phyloP scores from a whole-genome alignment of 306 rosid genomes.

The Rubus idaeus region DNA sequence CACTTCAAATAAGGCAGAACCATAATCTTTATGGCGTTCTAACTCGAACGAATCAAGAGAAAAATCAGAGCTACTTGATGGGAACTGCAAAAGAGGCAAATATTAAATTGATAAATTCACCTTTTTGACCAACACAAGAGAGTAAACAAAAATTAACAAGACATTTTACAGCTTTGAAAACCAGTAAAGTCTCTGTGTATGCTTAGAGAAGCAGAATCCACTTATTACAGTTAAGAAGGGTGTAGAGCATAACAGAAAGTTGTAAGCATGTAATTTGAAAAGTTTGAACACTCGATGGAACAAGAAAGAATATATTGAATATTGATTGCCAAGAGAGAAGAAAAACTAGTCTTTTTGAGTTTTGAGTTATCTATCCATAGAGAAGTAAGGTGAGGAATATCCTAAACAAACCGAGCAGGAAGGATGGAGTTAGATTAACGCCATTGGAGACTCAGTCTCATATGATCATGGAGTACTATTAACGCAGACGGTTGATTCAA shows the following conservation, averaged over 20 bases:
- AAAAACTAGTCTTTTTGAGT: not conserved
- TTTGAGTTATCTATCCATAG: not conserved
- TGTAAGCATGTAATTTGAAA: not conserved
- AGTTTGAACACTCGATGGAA: no score
- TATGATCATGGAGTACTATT: not conserved
- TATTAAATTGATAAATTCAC: not conserved
- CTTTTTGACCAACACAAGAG: not conserved
- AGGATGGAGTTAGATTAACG: not conserved
- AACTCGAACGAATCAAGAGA: slow-evolving; percentile 60
- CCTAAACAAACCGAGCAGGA: not conserved
- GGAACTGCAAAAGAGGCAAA: slow-evolving; percentile 56
- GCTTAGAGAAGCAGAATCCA: not conserved
- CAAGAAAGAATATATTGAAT: not conserved
- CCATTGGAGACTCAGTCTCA: not conserved
- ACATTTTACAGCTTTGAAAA: not conserved
- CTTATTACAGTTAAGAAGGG: not conserved
- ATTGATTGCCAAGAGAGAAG: not conserved
- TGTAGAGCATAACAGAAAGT: not conserved
- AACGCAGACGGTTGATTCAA: not conserved
- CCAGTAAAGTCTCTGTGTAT: not conserved
- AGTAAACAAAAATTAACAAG: slow-evolving; percentile 1
- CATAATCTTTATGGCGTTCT: slow-evolving; percentile 69
- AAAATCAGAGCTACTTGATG: slow-evolving; percentile 58
- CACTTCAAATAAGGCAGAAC: slow-evolving; percentile 70
- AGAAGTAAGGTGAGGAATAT: not conserved